Conservation (phyloP, 306 rosid genomes). For the Mucuna pruriens region DNA sequence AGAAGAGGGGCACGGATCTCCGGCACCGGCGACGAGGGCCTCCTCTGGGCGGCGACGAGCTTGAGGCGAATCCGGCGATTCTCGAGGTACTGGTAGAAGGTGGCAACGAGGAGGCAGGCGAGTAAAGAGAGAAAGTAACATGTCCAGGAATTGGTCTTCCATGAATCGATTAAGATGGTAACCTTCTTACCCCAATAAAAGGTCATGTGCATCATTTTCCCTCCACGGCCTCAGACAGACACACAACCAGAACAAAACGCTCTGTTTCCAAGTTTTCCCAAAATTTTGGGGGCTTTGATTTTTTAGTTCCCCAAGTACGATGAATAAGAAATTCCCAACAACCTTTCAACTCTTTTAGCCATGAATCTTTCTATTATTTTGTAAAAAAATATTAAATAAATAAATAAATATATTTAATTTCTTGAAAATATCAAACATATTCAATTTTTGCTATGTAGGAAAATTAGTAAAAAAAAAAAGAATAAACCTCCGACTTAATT, state of each 20-base stretch:
- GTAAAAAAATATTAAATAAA: too few relatives aligned
- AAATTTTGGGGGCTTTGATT: background rate
- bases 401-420: too few relatives aligned
- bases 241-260: background rate
- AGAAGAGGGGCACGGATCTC: slow-evolving; percentile 60
- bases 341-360: too few relatives aligned
- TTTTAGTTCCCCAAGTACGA: too few relatives aligned
- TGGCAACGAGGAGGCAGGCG: slow-evolving; percentile 55
- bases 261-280: background rate
- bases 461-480: too few relatives aligned
- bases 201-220: slow-evolving; percentile 90
- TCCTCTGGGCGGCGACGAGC: slow-evolving; percentile 39
- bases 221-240: too few relatives aligned
- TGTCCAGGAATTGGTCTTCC: slow-evolving; percentile 49
- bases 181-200: slow-evolving; percentile 45
- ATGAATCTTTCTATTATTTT: too few relatives aligned
- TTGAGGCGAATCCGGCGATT: slow-evolving; percentile 64
- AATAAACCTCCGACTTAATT: too few relatives aligned
- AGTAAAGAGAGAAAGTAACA: slow-evolving; percentile 45
- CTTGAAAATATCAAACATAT: too few relatives aligned
- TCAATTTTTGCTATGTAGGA: too few relatives aligned
- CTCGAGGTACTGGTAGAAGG: slow-evolving; percentile 82
- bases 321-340: too few relatives aligned
- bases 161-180: slow-evolving; percentile 42
- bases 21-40: slow-evolving; percentile 33